Conservation (phyloP, 2,329 filamentous ascomycete genomes). For the Rutstroemia sp. region DNA sequence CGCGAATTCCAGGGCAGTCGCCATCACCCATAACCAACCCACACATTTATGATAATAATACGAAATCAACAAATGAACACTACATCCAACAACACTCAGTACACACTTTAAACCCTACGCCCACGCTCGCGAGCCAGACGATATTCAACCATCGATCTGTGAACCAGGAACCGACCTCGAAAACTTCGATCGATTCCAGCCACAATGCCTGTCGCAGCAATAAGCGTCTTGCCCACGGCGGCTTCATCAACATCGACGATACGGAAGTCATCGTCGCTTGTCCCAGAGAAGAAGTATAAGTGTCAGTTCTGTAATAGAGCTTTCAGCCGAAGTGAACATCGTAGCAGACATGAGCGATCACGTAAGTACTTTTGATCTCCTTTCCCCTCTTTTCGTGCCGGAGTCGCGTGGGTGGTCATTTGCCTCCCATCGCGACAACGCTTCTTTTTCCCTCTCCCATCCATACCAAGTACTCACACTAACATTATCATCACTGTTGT, state of each 20-base stretch:
- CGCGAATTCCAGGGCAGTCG: slow-evolving; percentile 21
- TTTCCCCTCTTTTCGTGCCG: slow-evolving; percentile 15
- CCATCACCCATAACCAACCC: slow-evolving; percentile 33
- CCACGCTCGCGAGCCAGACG: slow-evolving; percentile 30
- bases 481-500: slow-evolving; percentile 17
- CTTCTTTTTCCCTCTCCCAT: neutral
- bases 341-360: slow-evolving; percentile 92
- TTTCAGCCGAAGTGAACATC: slow-evolving; percentile 94
- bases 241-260: slow-evolving; percentile 56
- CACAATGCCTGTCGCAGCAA: slow-evolving; percentile 58
- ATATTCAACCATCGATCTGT: slow-evolving; percentile 32
- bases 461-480: slow-evolving; percentile 6
- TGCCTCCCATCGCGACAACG: neutral
- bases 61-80: slow-evolving; percentile 44
- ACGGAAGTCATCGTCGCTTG: slow-evolving; percentile 62
- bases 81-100: slow-evolving; percentile 40
- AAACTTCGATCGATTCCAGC: slow-evolving; percentile 9
- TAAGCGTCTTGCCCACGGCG: slow-evolving; percentile 51
- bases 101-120: slow-evolving; percentile 66
- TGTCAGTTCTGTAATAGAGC: slow-evolving; percentile 98
- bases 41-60: slow-evolving; percentile 48
- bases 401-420: slow-evolving; percentile 9
- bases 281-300: slow-evolving; percentile 97
- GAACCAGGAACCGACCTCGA: slow-evolving; percentile 14
- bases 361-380: slow-evolving; percentile 59